Evolutionary conservation across 2,329 filamentous ascomycete genomes (phyloP), one percentile per base, ranked within the genome.

Genomic region (Leptosphaerulina australis): DNA sequence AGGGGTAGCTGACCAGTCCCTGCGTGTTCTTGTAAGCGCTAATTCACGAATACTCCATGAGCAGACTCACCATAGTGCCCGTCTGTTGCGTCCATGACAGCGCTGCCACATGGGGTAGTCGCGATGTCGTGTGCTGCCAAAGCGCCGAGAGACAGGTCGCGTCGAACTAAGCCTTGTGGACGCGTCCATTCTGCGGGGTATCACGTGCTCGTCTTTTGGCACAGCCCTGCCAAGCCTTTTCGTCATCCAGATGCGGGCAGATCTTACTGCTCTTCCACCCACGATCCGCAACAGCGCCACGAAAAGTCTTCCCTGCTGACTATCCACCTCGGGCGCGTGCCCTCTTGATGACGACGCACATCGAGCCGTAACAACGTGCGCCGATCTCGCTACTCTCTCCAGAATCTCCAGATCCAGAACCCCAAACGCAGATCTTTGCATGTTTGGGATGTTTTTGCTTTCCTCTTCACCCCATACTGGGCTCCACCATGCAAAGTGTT

Each of bases 1-100:
- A 76, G 72, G 47, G 74, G 74, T 59, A 68, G 59, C 52, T 73
- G 69, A 53, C 63, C 56, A 15, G 63, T 66, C 36, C 55, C 71
- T 73, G 50, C 10, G 18, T 7, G 11, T 9, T 41, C 7, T 17
- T 46, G 52, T 58, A 12, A 62, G 58, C 55, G 18, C 24, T 41
- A 49, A 17, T 14, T 17, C 17, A 22, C 11, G 12, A 24, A n/a
- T 26, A 14, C 14, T 31, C 18, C 17, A 9, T 22, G 12, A 28
- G 10, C 18, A 14, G 25, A 43, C 63, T 41, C 53, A 70, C 69
- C 64, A 60, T 71, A 65, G 47, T 54, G 57, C 40, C 60, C 64
- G 53, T 61, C 47, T 24, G 48, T 58, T 34, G 53, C 63, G 43
- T 56, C 58, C 65, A 67, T 67, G 25, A 52, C 63, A 35, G 48